Base-by-base conservation (phyloP, 2,329 filamentous ascomycete species). In the Scedosporium aurantiacum region DNA sequence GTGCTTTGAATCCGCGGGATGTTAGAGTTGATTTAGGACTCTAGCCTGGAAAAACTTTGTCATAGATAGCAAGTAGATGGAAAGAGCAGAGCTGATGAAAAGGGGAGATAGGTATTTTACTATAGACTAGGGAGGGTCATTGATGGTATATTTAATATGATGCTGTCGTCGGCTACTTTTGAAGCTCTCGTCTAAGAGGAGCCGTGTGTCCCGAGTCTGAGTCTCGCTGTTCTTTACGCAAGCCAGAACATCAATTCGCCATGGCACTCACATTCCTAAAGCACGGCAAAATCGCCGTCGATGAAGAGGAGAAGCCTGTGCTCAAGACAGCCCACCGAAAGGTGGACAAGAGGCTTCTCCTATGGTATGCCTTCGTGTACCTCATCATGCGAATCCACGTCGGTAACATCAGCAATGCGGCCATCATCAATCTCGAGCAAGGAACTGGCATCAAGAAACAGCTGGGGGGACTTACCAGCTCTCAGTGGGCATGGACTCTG, bases 361-460 rank as follows among this genome's bases (percentile, higher is more conserved):
- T 68, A 2, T 68, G 65, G 66, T 68, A 68, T 41, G 61, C 66
- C 0, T 65, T 67, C 32, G 67, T 67, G 1, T 68, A 67, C 43
- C 63, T 68, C 2, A 63, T 69, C 45, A 68, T 68, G 67, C 61
- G 67, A 8, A 66, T 68, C 16, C 66, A 66, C 23, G 66, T 68
- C 43, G 63, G 63, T 63, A 68, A 69, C 55, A 67, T 68, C 61
- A 67, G 65, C 57, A 69, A 69, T 55, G 61, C 67, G 5, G 67
- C 67, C 60, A 69, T 68, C 43, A 68, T 69, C 59, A 69, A 69
- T 58, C 64, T 69, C 6, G 68, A 69, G 47, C 56, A 68, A 23
- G 68, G 67, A 3, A 67, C 67, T 6, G 67, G 65, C 40, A 69
- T 68, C 52, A 58, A 63, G 47, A 64, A 65, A 28, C 67, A 69